Evolutionary conservation across 2,329 filamentous ascomycete species (phyloP).

Genomic region (Colletotrichum coccodes): DNA sequence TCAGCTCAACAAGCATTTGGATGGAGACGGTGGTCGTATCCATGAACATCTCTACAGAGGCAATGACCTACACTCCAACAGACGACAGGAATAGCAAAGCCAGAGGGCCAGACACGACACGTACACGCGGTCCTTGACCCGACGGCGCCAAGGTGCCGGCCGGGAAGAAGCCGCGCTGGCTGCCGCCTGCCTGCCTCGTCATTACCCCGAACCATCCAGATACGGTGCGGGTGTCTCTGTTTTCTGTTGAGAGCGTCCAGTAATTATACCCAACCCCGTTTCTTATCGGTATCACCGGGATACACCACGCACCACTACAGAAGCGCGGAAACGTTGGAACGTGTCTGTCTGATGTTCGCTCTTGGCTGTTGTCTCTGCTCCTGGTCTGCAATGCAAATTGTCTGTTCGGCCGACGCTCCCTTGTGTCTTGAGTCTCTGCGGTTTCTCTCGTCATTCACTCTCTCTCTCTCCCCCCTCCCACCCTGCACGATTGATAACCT

Average conservation of each 20-base stretch:
- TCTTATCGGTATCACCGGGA: slow-evolving; percentile 22
- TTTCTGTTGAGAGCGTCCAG: slow-evolving; percentile 27
- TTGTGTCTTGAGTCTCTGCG: background rate
- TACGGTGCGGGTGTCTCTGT: background rate
- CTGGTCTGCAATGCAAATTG: background rate
- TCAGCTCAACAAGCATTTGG: slow-evolving; percentile 28
- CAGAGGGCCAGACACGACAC: slow-evolving; percentile 11
- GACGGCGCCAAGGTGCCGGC: background rate
- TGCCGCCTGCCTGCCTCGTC: background rate
- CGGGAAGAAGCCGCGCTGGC: background rate
- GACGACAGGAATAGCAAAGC: background rate
- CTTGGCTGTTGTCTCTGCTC: background rate
- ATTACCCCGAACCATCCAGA: background rate
- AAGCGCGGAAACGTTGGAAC: slow-evolving; percentile 7
- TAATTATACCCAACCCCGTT: background rate
- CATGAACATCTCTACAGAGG: background rate
- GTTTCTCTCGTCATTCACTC: background rate
- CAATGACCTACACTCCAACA: background rate
- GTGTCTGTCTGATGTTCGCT: slow-evolving; percentile 21
- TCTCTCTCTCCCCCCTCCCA: background rate
- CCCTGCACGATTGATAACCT: background rate
- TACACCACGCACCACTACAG: background rate
- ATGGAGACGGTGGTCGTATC: background rate
- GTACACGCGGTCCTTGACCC: background rate
- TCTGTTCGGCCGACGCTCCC: background rate